Evolutionary conservation across 306 rosid species (phyloP).

Genomic region (Fagus sylvatica): DNA sequence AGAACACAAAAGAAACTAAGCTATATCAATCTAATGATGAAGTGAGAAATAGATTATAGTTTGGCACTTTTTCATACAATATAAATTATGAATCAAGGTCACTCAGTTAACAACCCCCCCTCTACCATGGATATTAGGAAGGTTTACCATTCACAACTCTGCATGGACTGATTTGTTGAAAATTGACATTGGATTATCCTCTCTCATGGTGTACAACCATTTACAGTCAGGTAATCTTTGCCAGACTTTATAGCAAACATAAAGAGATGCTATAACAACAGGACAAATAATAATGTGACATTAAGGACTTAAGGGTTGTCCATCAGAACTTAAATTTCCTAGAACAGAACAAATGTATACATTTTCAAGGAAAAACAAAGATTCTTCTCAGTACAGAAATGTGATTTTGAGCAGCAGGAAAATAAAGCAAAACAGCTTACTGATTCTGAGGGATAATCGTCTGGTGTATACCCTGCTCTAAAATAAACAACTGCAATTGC

Average conservation of each 20-base stretch:
- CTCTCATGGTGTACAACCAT: not conserved
- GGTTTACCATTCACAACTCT: not conserved
- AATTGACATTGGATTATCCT: not conserved
- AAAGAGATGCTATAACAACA: not conserved
- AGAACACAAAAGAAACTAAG: not conserved
- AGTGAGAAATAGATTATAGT: not conserved
- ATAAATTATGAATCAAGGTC: not conserved
- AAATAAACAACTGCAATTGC: slow-evolving; percentile 71
- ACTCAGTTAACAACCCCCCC: too few species aligned
- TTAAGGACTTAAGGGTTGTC: not conserved
- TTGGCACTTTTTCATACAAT: not conserved
- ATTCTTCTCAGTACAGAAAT: slow-evolving; percentile 12
- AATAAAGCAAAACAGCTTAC: slow-evolving; percentile 46
- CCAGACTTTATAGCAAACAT: not conserved
- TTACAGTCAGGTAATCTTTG: not conserved
- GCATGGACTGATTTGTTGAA: not conserved
- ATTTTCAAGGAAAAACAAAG: slow-evolving; percentile 16
- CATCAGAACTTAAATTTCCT: slow-evolving; percentile 4
- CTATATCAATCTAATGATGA: not conserved
- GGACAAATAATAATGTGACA: not conserved
- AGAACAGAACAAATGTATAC: slow-evolving; percentile 2
- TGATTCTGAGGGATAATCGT: slow-evolving; percentile 88
- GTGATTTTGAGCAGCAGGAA: slow-evolving; percentile 20
- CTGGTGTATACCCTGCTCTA: slow-evolving; percentile 87
- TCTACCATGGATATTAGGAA: not conserved